Percentiles rank a stretch among this genome's conserved stretches.
phyloP scores from a whole-genome alignment of 495 filamentous ascomycete genomes.

The Penicillium samsonianum region DNA sequence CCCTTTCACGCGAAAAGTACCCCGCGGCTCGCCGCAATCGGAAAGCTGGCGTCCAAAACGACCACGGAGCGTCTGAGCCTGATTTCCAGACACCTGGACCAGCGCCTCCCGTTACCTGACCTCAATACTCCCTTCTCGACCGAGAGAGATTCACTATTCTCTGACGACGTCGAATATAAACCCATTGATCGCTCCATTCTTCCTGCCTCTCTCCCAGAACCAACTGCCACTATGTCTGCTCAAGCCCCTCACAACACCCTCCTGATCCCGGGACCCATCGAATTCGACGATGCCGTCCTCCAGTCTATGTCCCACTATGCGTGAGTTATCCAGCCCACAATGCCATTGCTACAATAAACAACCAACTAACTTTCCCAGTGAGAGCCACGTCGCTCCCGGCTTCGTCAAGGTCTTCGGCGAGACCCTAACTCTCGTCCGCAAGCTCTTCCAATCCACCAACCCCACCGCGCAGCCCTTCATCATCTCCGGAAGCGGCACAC shows the following conservation, averaged over 20 bases:
- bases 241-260: slow-evolving; percentile 80
- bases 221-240: slow-evolving; percentile 60
- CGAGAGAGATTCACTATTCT: slow-evolving; percentile 54
- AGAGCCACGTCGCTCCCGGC: slow-evolving; percentile 84
- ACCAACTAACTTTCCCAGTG: slow-evolving; percentile 53
- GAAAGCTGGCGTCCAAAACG: slow-evolving; percentile 57
- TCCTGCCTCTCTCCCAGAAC: slow-evolving; percentile 23
- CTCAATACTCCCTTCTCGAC: slow-evolving; percentile 69
- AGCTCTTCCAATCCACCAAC: slow-evolving; percentile 86
- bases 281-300: slow-evolving; percentile 97
- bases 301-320: slow-evolving; percentile 95
- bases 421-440: slow-evolving; percentile 80
- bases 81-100: slow-evolving; percentile 78
- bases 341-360: not conserved
- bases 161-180: slow-evolving; percentile 61
- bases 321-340: slow-evolving; percentile 50
- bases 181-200: slow-evolving; percentile 45
- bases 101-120: slow-evolving; percentile 57
- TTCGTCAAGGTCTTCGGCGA: slow-evolving; percentile 94
- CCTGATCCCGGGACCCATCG: slow-evolving; percentile 94
- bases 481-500: slow-evolving; percentile 88
- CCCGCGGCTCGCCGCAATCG: slow-evolving; percentile 45
- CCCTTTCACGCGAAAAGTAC: slow-evolving; percentile 20
- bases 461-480: slow-evolving; percentile 86
- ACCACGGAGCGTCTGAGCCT: slow-evolving; percentile 71